These are phyloP conservation scores for Sutorius australiensis DNA, from an alignment of 768 basidiomycete species.

Conservation along the genomic window DNA sequence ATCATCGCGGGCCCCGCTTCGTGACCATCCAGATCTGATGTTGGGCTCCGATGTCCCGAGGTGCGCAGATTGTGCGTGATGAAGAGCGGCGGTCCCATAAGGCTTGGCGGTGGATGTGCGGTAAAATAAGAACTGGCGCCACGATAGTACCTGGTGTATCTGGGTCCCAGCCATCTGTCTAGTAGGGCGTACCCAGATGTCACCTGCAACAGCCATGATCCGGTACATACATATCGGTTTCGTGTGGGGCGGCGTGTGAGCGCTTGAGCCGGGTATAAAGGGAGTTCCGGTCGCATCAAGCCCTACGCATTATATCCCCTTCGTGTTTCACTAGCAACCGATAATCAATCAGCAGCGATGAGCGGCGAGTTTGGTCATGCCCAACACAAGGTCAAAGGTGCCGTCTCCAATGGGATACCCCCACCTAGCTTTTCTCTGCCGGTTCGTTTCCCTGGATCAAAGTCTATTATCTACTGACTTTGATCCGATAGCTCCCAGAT, in stretches of 20 bases:
- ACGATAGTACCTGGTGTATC: neutral
- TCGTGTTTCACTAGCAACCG: neutral
- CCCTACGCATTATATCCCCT: no score
- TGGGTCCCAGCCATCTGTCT: neutral
- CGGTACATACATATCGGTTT: neutral
- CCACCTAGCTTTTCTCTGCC: conserved; percentile 39
- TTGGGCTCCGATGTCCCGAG: neutral
- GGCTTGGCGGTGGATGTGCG: neutral
- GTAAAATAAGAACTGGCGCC: neutral
- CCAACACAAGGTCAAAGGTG: conserved; percentile 13
- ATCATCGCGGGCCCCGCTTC: no score
- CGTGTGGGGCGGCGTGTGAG: neutral
- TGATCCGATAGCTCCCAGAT: conserved; percentile 40
- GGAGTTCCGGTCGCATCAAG: neutral
- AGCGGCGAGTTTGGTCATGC: conserved; percentile 7
- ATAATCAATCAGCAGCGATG: conserved; percentile 8
- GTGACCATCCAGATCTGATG: neutral
- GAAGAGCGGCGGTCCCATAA: neutral
- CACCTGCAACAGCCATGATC: neutral
- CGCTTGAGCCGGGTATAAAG: neutral
- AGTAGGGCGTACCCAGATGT: neutral
- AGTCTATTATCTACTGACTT: neutral
- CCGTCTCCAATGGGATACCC: conserved; percentile 40
- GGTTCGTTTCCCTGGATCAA: conserved; percentile 25
- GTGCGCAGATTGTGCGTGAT: conserved; percentile 2